Conservation (phyloP, 2,329 filamentous ascomycete genomes). For the Botrytis pseudocinerea region DNA sequence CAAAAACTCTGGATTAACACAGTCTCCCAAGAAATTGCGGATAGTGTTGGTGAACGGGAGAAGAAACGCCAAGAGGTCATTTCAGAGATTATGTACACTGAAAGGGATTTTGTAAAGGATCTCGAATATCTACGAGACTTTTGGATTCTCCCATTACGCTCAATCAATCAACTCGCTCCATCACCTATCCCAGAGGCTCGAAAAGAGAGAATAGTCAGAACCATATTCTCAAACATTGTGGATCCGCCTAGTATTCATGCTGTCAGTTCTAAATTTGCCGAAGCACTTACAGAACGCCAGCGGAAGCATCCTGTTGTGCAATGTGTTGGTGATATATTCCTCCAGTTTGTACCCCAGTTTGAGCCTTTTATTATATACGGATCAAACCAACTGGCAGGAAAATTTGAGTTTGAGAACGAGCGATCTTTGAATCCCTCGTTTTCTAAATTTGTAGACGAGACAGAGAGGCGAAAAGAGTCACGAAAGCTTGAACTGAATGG, state of each 20-base stretch:
- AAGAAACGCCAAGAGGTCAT: conserved; percentile 99
- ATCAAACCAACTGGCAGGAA: conserved; percentile 91
- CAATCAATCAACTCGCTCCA: conserved; percentile 59
- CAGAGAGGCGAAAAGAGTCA: conserved; percentile 92
- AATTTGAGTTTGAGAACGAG: conserved; percentile 98
- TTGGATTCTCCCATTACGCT: conserved; percentile 91
- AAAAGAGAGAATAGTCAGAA: conserved; percentile 87
- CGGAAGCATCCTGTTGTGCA: conserved; percentile 86
- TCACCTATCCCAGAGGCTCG: conserved; percentile 88
- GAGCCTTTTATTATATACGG: conserved; percentile 96
- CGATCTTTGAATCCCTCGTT: conserved; percentile 83
- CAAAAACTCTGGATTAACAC: conserved; percentile 99
- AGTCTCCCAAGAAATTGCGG: conserved; percentile 90
- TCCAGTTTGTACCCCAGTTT: conserved; percentile 89
- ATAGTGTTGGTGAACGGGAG: conserved; percentile 84
- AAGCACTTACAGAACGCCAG: conserved; percentile 84
- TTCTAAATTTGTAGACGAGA: conserved; percentile 90
- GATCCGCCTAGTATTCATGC: conserved; percentile 79
- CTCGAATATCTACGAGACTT: conserved; percentile 96
- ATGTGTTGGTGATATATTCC: conserved; percentile 90
- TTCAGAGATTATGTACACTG: conserved; percentile 97
- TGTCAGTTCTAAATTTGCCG: conserved; percentile 86
- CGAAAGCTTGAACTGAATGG: conserved; percentile 96
- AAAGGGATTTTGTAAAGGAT: conserved; percentile 98
- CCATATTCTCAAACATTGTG: conserved; percentile 93